Conservation (phyloP, 2,329 filamentous ascomycete species). For the Hymenoscyphus infarciens region DNA sequence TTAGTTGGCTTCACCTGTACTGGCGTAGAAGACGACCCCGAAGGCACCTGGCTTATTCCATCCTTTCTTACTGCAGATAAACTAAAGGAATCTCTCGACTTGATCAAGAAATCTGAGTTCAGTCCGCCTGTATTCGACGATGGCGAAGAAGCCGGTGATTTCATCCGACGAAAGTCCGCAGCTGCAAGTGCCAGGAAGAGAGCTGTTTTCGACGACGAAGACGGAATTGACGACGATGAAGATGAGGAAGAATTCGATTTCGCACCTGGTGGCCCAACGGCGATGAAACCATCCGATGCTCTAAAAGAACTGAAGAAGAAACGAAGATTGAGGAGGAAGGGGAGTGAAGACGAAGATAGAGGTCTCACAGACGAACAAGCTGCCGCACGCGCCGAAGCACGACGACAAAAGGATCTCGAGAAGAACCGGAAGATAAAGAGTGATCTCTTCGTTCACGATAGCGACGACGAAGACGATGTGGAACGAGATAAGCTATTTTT, state of each 20-base stretch:
- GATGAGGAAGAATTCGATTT: slow-evolving; percentile 53
- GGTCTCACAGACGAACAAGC: slow-evolving; percentile 59
- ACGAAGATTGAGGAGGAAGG: slow-evolving; percentile 42
- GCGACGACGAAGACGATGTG: slow-evolving; percentile 84
- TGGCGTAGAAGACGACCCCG: slow-evolving; percentile 59
- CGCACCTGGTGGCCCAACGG: slow-evolving; percentile 62
- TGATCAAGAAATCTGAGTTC: slow-evolving; percentile 75
- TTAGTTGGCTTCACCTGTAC: slow-evolving; percentile 66
- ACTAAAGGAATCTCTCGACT: slow-evolving; percentile 64
- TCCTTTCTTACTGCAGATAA: slow-evolving; percentile 58
- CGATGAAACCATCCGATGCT: slow-evolving; percentile 49
- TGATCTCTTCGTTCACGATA: slow-evolving; percentile 72
- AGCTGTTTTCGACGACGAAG: slow-evolving; percentile 67
- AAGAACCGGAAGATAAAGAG: slow-evolving; percentile 81
- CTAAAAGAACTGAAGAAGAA: slow-evolving; percentile 57
- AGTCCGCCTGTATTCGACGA: slow-evolving; percentile 75
- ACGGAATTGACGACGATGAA: slow-evolving; percentile 50
- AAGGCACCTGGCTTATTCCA: slow-evolving; percentile 77
- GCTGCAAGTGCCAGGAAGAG: slow-evolving; percentile 47
- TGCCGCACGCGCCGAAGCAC: slow-evolving; percentile 55
- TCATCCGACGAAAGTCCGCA: slow-evolving; percentile 68
- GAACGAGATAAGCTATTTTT: slow-evolving; percentile 75
- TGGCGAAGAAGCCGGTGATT: slow-evolving; percentile 63
- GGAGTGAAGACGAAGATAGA: slow-evolving; percentile 42
- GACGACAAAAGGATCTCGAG: slow-evolving; percentile 67